phyloP scores from a whole-genome alignment of 495 filamentous ascomycete species.

The Penicillium mononematosum region DNA sequence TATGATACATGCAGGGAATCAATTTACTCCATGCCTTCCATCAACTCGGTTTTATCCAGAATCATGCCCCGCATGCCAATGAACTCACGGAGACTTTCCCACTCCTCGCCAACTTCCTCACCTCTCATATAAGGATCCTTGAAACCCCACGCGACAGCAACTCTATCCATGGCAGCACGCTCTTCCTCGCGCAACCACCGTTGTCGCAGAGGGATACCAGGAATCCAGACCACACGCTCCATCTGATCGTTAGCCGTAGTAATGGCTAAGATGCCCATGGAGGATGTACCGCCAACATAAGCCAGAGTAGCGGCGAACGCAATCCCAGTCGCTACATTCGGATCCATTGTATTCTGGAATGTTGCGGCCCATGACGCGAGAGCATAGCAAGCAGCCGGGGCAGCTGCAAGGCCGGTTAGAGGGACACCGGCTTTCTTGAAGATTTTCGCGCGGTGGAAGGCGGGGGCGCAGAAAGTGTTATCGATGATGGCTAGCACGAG shows the following conservation, averaged over 20 bases:
- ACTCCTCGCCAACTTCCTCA: slow-evolving; percentile 88
- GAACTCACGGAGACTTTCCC: slow-evolving; percentile 80
- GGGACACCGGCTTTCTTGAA: slow-evolving; percentile 52
- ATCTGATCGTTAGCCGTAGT: slow-evolving; percentile 91
- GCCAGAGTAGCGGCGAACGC: slow-evolving; percentile 76
- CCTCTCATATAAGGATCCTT: slow-evolving; percentile 73
- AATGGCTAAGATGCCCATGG: slow-evolving; percentile 77
- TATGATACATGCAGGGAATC: slow-evolving; percentile 3
- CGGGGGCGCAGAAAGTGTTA: slow-evolving; percentile 67
- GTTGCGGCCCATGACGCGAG: slow-evolving; percentile 54
- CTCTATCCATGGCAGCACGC: slow-evolving; percentile 79
- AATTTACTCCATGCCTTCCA: slow-evolving; percentile 81
- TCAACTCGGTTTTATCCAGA: slow-evolving; percentile 78
- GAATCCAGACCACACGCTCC: slow-evolving; percentile 84
- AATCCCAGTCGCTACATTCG: slow-evolving; percentile 66
- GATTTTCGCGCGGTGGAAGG: slow-evolving; percentile 67
- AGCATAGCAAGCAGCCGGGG: slow-evolving; percentile 69
- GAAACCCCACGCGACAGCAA: slow-evolving; percentile 89
- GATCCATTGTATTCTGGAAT: slow-evolving; percentile 72
- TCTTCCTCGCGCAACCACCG: slow-evolving; percentile 95
- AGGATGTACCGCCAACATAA: slow-evolving; percentile 75
- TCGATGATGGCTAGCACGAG: slow-evolving; percentile 79
- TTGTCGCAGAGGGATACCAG: slow-evolving; percentile 72
- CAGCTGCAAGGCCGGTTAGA: slow-evolving; percentile 50
- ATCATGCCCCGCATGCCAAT: slow-evolving; percentile 80